Percentiles rank a stretch among this genome's conserved stretches.
Evolutionary conservation across 495 filamentous ascomycete genomes (phyloP).

Genomic region (Tuber calosporum): DNA sequence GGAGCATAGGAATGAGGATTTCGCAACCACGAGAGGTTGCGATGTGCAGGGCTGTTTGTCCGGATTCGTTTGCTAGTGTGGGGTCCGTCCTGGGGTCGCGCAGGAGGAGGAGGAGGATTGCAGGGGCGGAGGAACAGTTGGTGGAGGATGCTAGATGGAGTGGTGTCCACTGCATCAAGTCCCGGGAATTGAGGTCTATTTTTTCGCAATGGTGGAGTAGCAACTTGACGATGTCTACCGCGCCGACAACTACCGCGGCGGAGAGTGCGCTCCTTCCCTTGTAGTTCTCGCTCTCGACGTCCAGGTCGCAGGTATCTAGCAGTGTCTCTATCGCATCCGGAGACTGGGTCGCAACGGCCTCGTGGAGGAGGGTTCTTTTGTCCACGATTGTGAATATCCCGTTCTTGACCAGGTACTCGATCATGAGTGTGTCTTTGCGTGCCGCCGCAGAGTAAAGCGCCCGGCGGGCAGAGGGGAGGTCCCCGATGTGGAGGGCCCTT

Average conservation of each 20-base stretch:
- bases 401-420: neutral
- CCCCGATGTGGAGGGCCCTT: neutral
- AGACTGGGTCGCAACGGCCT: neutral
- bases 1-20: neutral
- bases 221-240: neutral
- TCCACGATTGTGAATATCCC: neutral
- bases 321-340: neutral
- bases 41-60: neutral
- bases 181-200: neutral
- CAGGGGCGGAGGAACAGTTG: neutral
- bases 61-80: neutral
- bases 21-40: neutral
- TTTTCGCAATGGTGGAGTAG: neutral
- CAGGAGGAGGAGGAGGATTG: neutral
- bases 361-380: neutral
- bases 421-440: neutral
- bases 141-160: neutral
- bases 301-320: neutral
- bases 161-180: neutral
- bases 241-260: neutral
- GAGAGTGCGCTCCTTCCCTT: neutral
- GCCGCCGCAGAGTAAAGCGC: neutral
- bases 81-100: neutral
- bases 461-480: neutral
- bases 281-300: neutral